Evolutionary conservation across 257 asterid species (phyloP).

Genomic region (Penstemon eatonii): DNA sequence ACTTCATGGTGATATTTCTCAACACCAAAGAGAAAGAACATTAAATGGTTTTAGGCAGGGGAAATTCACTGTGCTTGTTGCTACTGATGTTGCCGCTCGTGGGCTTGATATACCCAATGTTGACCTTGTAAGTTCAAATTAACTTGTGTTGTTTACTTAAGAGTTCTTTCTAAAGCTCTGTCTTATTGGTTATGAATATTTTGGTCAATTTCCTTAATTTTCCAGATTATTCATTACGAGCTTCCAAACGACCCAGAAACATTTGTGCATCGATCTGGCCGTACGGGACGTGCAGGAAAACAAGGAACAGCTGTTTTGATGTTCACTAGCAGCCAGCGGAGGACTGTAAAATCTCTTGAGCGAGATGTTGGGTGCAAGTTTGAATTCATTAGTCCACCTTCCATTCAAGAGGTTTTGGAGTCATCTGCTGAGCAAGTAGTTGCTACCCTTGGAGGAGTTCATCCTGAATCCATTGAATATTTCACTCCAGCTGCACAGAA

Average conservation of each 20-base stretch:
- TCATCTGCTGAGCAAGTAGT: constrained; percentile 68
- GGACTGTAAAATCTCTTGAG: constrained; percentile 77
- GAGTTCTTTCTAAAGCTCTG: not conserved
- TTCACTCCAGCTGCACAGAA: constrained; percentile 59
- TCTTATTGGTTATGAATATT: not conserved
- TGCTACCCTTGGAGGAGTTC: constrained; percentile 50
- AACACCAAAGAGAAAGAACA: constrained; percentile 95
- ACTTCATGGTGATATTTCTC: constrained; percentile 96
- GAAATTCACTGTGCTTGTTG: constrained; percentile 87
- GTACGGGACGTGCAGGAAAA: constrained; percentile 96
- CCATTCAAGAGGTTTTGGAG: constrained; percentile 75
- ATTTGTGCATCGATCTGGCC: constrained; percentile 97
- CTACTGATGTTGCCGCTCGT: constrained; percentile 95
- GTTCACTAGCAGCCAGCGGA: constrained; percentile 76
- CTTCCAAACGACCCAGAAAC: constrained; percentile 96
- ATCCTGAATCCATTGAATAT: constrained; percentile 55
- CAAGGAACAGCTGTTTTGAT: constrained; percentile 66
- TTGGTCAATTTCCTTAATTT: constrained; percentile 12
- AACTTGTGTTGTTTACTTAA: not conserved
- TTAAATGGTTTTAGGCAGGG: constrained; percentile 91
- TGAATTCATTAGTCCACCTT: constrained; percentile 70
- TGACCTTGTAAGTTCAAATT: constrained; percentile 69
- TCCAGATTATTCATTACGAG: constrained; percentile 88
- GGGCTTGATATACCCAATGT: constrained; percentile 96
- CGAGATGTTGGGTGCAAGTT: constrained; percentile 75